A percentile compares a stretch with the other conserved stretches of the same genome.
phyloP scores from a whole-genome alignment of 176 grass and related monocot genomes.

The Oryza longistaminata region DNA sequence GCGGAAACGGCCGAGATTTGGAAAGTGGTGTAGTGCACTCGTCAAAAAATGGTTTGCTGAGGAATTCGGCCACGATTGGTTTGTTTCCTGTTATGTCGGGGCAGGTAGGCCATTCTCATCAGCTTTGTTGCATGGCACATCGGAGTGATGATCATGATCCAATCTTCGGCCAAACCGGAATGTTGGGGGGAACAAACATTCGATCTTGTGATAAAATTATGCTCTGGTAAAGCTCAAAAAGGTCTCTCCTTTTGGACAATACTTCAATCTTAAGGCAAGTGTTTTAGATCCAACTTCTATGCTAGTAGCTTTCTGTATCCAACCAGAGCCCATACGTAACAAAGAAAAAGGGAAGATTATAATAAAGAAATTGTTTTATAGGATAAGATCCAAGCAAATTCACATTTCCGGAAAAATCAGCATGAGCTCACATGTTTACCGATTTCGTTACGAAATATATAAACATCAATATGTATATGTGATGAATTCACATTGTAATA shows the following conservation, averaged over 20 bases:
- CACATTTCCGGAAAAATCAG: too few relatives aligned
- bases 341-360: too few relatives aligned
- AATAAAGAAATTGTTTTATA: too few relatives aligned
- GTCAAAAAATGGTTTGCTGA: not conserved
- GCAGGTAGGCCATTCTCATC: not conserved
- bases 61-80: not conserved
- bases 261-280: slow-evolving; percentile 34
- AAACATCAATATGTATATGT: too few relatives aligned
- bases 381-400: too few relatives aligned
- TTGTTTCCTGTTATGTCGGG: not conserved
- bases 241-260: not conserved
- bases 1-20: not conserved
- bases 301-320: not conserved
- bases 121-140: not conserved
- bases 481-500: too few relatives aligned
- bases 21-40: not conserved
- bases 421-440: too few relatives aligned
- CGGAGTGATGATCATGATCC: not conserved
- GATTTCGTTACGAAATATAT: too few relatives aligned
- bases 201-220: not conserved
- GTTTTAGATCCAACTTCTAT: not conserved
- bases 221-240: not conserved
- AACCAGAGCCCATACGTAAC: not conserved
- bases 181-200: slow-evolving; percentile 27
- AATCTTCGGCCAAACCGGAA: not conserved